Evolutionary conservation across 2,329 filamentous ascomycete species (phyloP).

Genomic region (Claviceps capensis): DNA sequence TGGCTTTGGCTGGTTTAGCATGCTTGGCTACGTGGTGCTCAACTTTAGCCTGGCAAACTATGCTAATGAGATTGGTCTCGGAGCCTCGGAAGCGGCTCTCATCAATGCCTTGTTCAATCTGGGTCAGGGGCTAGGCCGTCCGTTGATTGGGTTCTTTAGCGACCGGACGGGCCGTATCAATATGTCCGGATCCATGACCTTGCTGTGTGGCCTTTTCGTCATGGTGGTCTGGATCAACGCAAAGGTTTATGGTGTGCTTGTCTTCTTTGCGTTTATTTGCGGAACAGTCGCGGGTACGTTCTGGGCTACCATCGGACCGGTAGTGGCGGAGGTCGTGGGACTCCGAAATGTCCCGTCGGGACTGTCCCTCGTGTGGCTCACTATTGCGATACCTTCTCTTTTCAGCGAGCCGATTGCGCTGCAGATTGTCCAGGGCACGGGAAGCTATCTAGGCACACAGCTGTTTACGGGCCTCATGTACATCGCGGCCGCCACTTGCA

Average conservation of each 20-base stretch:
- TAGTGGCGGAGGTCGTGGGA: slow-evolving; percentile 62
- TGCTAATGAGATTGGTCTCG: slow-evolving; percentile 52
- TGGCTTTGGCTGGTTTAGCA: slow-evolving; percentile 54
- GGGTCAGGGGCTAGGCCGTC: slow-evolving; percentile 53
- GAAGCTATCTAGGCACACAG: slow-evolving; percentile 38
- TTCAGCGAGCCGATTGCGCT: slow-evolving; percentile 54
- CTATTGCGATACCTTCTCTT: slow-evolving; percentile 55
- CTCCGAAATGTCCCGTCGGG: slow-evolving; percentile 52
- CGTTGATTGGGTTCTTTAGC: slow-evolving; percentile 58
- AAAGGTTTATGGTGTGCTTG: slow-evolving; percentile 46
- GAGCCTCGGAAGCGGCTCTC: slow-evolving; percentile 52
- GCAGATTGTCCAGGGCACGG: slow-evolving; percentile 30
- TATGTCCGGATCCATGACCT: slow-evolving; percentile 51
- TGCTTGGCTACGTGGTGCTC: slow-evolving; percentile 64
- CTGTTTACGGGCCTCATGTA: slow-evolving; percentile 50
- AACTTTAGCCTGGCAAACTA: slow-evolving; percentile 67
- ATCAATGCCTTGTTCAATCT: slow-evolving; percentile 61
- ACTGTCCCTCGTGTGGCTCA: slow-evolving; percentile 58
- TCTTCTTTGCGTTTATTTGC: slow-evolving; percentile 59
- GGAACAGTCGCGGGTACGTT: slow-evolving; percentile 59
- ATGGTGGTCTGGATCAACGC: slow-evolving; percentile 63
- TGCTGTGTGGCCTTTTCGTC: slow-evolving; percentile 48
- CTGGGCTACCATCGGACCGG: slow-evolving; percentile 55
- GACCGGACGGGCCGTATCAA: slow-evolving; percentile 61
- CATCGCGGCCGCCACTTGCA: slow-evolving; percentile 28